phyloP scores from a whole-genome alignment of 768 basidiomycete genomes.

The Naganishia antarctica region DNA sequence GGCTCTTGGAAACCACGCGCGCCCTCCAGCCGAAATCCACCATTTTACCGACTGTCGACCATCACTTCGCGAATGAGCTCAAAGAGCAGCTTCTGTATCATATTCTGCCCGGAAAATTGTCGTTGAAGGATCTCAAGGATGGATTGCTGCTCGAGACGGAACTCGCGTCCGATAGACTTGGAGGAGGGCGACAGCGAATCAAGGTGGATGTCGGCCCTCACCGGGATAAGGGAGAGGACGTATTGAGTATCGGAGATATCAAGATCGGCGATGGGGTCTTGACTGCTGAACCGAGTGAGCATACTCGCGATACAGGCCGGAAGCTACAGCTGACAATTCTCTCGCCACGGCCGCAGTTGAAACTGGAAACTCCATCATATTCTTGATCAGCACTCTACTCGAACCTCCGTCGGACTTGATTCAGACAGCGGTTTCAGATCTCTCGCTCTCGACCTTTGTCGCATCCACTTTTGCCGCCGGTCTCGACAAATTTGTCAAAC shows the following conservation, averaged over 20 bases:
- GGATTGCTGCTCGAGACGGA: slow-evolving; percentile 75
- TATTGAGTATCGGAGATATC: slow-evolving; percentile 54
- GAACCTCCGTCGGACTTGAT: slow-evolving; percentile 75
- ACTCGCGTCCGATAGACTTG: slow-evolving; percentile 50
- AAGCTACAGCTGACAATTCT: neutral
- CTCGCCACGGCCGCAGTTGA: slow-evolving; percentile 55
- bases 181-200: slow-evolving; percentile 52
- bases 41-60: neutral
- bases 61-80: slow-evolving; percentile 47
- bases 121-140: slow-evolving; percentile 63
- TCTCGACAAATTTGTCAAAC: slow-evolving; percentile 65
- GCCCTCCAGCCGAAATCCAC: neutral
- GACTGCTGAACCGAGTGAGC: slow-evolving; percentile 69
- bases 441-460: slow-evolving; percentile 86
- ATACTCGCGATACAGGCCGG: neutral
- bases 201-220: slow-evolving; percentile 48
- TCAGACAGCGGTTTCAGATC: slow-evolving; percentile 68
- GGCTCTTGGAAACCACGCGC: neutral
- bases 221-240: slow-evolving; percentile 29
- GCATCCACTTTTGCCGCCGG: slow-evolving; percentile 82
- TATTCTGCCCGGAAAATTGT: slow-evolving; percentile 78
- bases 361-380: slow-evolving; percentile 73
- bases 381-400: slow-evolving; percentile 78
- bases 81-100: slow-evolving; percentile 77
- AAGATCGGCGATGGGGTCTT: slow-evolving; percentile 78